Evolutionary conservation across 331 rosid species (phyloP), one percentile per base, ranked within the genome.

Genomic region (Pyracantha coccinea): DNA sequence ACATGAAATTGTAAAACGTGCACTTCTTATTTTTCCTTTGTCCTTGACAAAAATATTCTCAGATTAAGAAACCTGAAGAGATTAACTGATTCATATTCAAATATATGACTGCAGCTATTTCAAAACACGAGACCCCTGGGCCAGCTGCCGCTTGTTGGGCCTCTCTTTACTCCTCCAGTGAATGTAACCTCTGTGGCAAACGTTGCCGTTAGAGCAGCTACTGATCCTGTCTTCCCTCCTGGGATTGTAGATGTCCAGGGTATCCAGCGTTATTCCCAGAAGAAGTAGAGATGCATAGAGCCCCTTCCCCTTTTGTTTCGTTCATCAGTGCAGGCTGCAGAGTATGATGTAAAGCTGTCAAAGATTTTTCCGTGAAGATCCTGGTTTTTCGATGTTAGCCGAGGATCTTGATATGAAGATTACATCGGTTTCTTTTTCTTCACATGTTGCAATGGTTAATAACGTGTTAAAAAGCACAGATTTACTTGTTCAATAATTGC

Each of bases 161-260:
- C 99, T 68, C 83, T 94, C 29, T 87, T 94, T 69, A 85, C 89
- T 63, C 96, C 99, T 69, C 97, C 99, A 9, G 96, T 92, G 66
- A 92, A 83, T 50, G 99, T 90, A n/a, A 83, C 90, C 29, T 78
- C 87, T 1, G 92, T 94, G 76, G 92, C 97, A 0, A 86, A 87
- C 60, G 97, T 94, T 71, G 91, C 97, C 58, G 93, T 94, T 68
- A 90, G 96, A 85, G 99, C 95, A 68, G 99, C 97, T 14, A 86
- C 93, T 5, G 97, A 94, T 50, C 95, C 97, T 0, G 97, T 94
- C 72, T 94, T 94, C 69, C 99, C 99, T 29, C 99, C 97, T 0
- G 97, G 97, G 74, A 80, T 94, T 77, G 41, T 94, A 21, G 97
- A 94, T 66, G 80, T 90, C 59, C 72, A 86, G 2, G 97, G 97